Evolutionary conservation across 2,329 filamentous ascomycete species (phyloP).

Genomic region (Botrytis fragariae): DNA sequence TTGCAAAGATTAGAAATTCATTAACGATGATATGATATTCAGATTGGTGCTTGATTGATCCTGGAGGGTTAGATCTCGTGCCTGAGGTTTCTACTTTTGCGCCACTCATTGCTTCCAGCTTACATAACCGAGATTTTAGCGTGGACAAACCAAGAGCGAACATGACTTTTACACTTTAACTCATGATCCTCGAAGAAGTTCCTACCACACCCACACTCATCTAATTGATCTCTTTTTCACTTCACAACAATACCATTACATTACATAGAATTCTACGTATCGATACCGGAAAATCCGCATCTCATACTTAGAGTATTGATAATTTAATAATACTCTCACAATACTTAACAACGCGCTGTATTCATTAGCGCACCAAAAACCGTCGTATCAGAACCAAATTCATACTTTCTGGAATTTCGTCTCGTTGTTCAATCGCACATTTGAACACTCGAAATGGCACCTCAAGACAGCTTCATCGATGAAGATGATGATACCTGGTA

Average conservation of each 20-base stretch:
- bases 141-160: background rate
- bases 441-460: conserved; percentile 53
- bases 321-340: conserved; percentile 7
- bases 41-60: background rate
- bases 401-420: conserved; percentile 12
- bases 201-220: conserved; percentile 16
- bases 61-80: background rate
- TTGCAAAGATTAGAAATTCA: conserved; percentile 26
- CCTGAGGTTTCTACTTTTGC: background rate
- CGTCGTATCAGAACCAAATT: background rate
- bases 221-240: conserved; percentile 9
- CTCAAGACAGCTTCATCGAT: conserved; percentile 67
- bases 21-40: conserved; percentile 21
- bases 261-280: conserved; percentile 14
- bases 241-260: conserved; percentile 12
- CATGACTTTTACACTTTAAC: conserved; percentile 16
- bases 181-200: conserved; percentile 16
- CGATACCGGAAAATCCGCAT: background rate
- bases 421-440: background rate
- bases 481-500: conserved; percentile 71
- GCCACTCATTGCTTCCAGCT: background rate
- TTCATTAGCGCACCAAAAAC: conserved; percentile 13
- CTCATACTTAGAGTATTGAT: conserved; percentile 11
- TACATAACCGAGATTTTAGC: conserved; percentile 18
- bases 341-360: conserved; percentile 12